phyloP scores from a whole-genome alignment of 1,284 basidiomycete genomes.

The Mycena sp. region DNA sequence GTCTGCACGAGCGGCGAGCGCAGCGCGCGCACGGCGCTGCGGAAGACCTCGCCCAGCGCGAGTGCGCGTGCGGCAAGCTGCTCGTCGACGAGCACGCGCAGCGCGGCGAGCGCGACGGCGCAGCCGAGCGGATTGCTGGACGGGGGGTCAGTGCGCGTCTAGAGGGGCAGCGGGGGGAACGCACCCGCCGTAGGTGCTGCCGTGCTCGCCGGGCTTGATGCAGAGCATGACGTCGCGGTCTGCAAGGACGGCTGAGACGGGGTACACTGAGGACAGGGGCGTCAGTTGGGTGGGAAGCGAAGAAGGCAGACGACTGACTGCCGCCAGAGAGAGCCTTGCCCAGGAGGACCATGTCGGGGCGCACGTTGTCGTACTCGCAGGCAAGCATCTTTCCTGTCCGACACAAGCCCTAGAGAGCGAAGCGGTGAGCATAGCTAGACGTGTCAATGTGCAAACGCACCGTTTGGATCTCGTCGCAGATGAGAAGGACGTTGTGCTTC shows the following conservation, averaged over 20 bases:
- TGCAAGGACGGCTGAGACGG: constrained; percentile 94
- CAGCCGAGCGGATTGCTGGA: constrained; percentile 92
- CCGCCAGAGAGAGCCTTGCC: constrained; percentile 98
- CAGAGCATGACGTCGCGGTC: constrained; percentile 93
- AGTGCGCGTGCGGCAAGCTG: constrained; percentile 84
- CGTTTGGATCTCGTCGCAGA: constrained; percentile 98
- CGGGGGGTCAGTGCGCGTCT: not conserved
- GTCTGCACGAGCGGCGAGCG: constrained; percentile 75
- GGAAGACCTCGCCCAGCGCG: constrained; percentile 85
- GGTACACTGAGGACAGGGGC: constrained; percentile 77
- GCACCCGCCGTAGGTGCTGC: constrained; percentile 94
- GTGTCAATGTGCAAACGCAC: not conserved
- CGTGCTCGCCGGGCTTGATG: constrained; percentile 97
- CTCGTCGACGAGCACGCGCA: constrained; percentile 91
- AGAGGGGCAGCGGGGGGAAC: constrained; percentile 35
- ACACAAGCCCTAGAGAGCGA: constrained; percentile 62
- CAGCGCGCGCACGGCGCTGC: constrained; percentile 69
- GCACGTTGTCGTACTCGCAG: constrained; percentile 88
- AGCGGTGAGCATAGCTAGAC: not conserved
- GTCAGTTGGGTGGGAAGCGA: constrained; percentile 5
- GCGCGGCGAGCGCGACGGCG: constrained; percentile 92
- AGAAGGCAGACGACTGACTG: constrained; percentile 54
- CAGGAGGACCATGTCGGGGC: constrained; percentile 93
- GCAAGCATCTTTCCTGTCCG: constrained; percentile 90
- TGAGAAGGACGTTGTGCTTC: constrained; percentile 93